Evolutionary conservation across 192 early-diverging fungal species (phyloP), one percentile per base, ranked within the genome.

Genomic region (Neocallimastix lanati): DNA sequence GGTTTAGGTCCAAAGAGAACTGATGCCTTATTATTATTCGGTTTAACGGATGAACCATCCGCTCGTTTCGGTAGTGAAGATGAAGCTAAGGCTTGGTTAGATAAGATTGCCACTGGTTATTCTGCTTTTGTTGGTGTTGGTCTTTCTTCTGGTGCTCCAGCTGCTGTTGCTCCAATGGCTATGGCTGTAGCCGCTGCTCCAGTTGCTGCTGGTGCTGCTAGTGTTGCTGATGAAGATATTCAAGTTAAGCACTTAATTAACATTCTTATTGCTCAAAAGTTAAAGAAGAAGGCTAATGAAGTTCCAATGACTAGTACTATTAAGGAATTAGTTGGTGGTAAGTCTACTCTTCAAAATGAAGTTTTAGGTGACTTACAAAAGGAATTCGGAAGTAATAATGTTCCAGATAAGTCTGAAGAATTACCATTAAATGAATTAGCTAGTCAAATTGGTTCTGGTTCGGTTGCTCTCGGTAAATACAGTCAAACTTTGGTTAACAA

Each of bases 291-390:
- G 5, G 81, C 95, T 4, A 84, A 84, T 30, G 93, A 96, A 33
- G 84, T 98, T 35, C 85, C 91, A 21, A 84, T 90, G 30, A 80
- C 84, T 82, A 96, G 94, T 89, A 91, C 88, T 81, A 95, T 92
- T 89, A 96, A 95, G 87, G 95, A 98, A 78, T 90, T 98, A 76
- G 95, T 96, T 58, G 95, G 93, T 36, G 96, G 96, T 82, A 98
- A 98, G 85, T 95, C 93, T 18, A 98, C 96, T 29, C 88, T 98
- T 33, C 96, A 98, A 83, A 98, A 98, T 87, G 96, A 98, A 82
- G 95, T 98, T 37, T 86, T 96, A 79, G 96, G 96, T 84, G 96
- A 98, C 83, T 84, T 98, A 40, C 93, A 92, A 79, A 95, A 94
- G 82, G 96, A 98, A 85, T 96, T 96, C 86, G 90, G 90, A 77